phyloP scores from a whole-genome alignment of 768 basidiomycete species.

The Mycena olivaceomarginata region DNA sequence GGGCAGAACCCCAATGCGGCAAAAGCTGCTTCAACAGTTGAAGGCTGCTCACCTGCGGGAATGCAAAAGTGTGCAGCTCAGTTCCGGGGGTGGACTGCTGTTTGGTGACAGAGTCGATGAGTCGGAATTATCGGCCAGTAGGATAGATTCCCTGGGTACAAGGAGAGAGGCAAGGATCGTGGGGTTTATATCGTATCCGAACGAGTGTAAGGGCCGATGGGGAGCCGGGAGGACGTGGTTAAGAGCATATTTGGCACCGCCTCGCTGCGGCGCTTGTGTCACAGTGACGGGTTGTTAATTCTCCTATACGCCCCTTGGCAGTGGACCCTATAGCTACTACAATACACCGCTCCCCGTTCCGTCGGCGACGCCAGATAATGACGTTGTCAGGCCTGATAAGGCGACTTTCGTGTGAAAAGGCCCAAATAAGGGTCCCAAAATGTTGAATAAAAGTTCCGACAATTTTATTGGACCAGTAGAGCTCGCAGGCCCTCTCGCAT shows the following conservation, averaged over 20 bases:
- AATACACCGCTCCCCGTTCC: conserved; percentile 1
- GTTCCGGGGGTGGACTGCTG: neutral
- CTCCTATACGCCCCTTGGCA: neutral
- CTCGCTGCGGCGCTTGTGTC: conserved; percentile 3
- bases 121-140: conserved; percentile 38
- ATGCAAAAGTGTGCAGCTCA: neutral
- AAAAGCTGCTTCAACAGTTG: neutral
- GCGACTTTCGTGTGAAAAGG: no score
- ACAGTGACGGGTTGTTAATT: neutral
- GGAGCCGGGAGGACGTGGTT: conserved; percentile 36
- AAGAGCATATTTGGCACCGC: conserved; percentile 7
- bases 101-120: neutral
- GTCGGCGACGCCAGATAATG: no score
- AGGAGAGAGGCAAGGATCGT: conserved; percentile 21
- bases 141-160: neutral
- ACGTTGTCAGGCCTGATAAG: no score
- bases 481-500: no score
- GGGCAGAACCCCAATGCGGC: conserved; percentile 12
- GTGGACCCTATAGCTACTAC: conserved; percentile 1
- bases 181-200: conserved; percentile 23
- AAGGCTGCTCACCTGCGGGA: conserved; percentile 35
- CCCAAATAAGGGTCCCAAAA: no score
- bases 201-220: conserved; percentile 21
- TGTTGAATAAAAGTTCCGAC: no score
- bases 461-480: no score